These are phyloP conservation scores for Neofusicoccum laricinum DNA, from an alignment of 2,329 filamentous ascomycete species.

Conservation along the genomic window DNA sequence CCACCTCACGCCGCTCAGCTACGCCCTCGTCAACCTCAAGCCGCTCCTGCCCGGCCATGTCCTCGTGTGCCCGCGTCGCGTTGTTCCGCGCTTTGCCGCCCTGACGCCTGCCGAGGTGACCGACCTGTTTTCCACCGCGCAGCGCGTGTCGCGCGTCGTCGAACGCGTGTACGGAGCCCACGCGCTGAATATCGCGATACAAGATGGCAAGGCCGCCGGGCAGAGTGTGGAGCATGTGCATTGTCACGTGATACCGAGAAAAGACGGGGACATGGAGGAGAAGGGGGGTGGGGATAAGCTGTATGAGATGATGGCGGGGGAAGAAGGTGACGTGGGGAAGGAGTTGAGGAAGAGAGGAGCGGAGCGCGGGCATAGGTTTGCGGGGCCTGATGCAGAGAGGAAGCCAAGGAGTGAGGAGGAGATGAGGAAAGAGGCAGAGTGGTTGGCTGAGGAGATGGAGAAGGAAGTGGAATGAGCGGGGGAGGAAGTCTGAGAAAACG, in stretches of 20 bases:
- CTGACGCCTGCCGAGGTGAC: conserved; percentile 68
- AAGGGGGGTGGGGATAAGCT: conserved; percentile 66
- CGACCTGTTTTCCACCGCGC: conserved; percentile 86
- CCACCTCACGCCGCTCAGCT: conserved; percentile 73
- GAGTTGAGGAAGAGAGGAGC: conserved; percentile 58
- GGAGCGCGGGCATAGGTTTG: conserved; percentile 58
- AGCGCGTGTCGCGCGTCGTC: conserved; percentile 76
- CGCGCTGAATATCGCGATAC: conserved; percentile 90
- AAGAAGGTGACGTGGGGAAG: conserved; percentile 78
- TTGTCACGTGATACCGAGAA: conserved; percentile 82
- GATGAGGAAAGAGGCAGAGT: conserved; percentile 75
- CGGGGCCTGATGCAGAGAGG: conserved; percentile 67
- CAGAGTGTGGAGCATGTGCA: conserved; percentile 95
- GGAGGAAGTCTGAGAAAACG: not conserved
- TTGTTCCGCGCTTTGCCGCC: conserved; percentile 71
- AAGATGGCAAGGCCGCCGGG: conserved; percentile 85
- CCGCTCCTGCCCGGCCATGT: conserved; percentile 91
- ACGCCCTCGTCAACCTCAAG: conserved; percentile 92
- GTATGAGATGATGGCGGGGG: conserved; percentile 77
- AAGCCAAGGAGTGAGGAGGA: conserved; percentile 66
- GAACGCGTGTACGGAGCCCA: conserved; percentile 60
- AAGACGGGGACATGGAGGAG: conserved; percentile 56
- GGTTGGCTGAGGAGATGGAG: conserved; percentile 58
- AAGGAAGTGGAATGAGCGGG: conserved; percentile 34
- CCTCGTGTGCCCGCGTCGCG: conserved; percentile 73